Base-by-base conservation (phyloP, 257 asterid species). In the Ajuga chamaepitys region DNA sequence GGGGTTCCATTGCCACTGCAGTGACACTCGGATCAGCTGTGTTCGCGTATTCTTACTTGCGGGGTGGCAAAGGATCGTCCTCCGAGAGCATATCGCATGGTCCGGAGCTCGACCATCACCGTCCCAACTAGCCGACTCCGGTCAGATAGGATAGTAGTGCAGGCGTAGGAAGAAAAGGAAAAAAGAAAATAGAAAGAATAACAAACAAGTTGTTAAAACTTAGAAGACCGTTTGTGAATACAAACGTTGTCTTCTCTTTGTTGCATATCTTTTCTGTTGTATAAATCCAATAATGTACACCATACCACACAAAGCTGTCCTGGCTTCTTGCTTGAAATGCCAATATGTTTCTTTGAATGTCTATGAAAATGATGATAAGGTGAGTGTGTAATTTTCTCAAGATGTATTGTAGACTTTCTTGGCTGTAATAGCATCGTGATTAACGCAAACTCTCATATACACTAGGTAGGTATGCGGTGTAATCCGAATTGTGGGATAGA, bases 1-100 rank as follows among this genome's bases (percentile, higher is more conserved):
- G 86, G 86, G 91, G 96, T 20, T 92, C 96, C 0, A 50, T 87
- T 66, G 95, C 98, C 52, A 80, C 93, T 56, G 75, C 78, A 13
- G 20, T 83, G 20, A 74, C 95, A 51, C 30, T 87, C 5, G 96
- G 98, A 37, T 81, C 96, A 9, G 84, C 84, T 62, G 77, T 72
- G 70, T 47, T 85, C 35, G 81, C 84, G 2, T 92, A 85, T 82
- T 80, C 98, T 61, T 89, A 80, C 72, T 70, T 85, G 51, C 79
- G 74, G 28, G 26, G 75, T 81, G 95, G 89, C 67, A 81, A 79
- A 64, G 87, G 70, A 17, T 71, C 84, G 0, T 76, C 83, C 64
- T 72, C 82, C 65, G 44, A 69, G 6, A 60, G 65, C 79, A 59
- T 48, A 12, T 71, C 75, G 3, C 79, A 12, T 42, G 69, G 70